Base-by-base conservation (phyloP, 805 yeast species). In the Wickerhamiella qilinensis region DNA sequence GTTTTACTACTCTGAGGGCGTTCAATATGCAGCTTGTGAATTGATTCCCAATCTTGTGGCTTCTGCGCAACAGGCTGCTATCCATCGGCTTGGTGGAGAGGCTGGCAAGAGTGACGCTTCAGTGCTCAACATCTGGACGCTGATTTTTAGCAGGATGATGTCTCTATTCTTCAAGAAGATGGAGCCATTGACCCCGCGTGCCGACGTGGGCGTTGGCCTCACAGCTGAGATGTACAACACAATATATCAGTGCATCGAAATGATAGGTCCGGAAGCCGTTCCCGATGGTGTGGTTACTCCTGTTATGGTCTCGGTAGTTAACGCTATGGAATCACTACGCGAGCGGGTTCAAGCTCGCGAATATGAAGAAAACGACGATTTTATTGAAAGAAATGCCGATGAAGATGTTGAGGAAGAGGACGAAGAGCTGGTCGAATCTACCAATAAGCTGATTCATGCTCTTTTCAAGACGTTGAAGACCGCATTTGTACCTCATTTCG, bases 1-100 rank as follows among this genome's bases (percentile, higher is more conserved):
- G 54, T 91, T 88, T 56, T 85, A 82, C 55, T 69, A 86, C 51
- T 95, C 85, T 55, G 95, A 85, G 57, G 94, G 93, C 29, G 97
- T 88, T 4, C 74, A 97, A 49, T 83, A 80, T 20, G 73, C 88
- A n/a, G 85, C 94, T 34, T 86, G 95, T 2, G 70, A 77, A 44
- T 69, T 86, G 4, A 73, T 86, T 51, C 85, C 96, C 2, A 74
- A 84, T 3, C 63, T 88, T 38, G 62, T 91, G 43, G 61, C 71
- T 39, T 73, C 82, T 46, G 66, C 77, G n/a, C 62, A 66, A 42
- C 52, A 69, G 3, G 68, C 69, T n/a, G 62, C 59, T 33, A 73
- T 73, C 14, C 73, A 71, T 5, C 64, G 69, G 19, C 70, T 68
- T 33, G 53, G 58, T 34, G 61, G 66, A 19, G 51, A 48, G 19